Percentiles rank a stretch among this genome's conserved stretches.
Evolutionary conservation across 2,329 filamentous ascomycete genomes (phyloP).

Genomic region (Capronia epimyces): DNA sequence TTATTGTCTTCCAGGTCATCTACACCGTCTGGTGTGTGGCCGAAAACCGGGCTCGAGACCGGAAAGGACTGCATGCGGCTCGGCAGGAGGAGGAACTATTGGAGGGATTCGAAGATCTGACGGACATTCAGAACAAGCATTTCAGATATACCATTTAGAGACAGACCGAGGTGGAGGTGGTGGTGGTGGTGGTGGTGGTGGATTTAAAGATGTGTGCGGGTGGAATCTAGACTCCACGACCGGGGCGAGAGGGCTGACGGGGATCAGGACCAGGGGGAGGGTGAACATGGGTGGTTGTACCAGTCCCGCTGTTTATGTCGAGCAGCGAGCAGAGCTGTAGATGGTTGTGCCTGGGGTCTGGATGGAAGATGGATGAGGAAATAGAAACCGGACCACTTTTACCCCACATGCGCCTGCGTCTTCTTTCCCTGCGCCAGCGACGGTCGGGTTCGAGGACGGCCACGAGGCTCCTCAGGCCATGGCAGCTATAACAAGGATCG

Average conservation of each 20-base stretch:
- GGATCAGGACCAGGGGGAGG: too few species aligned
- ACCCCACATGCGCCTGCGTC: too few species aligned
- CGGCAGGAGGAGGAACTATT: constrained; percentile 17
- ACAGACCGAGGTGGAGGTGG: neutral
- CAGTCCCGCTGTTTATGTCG: too few species aligned
- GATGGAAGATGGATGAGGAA: too few species aligned
- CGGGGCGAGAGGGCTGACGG: neutral
- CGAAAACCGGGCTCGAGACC: constrained; percentile 19
- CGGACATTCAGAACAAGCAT: constrained; percentile 35
- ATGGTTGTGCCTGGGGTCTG: too few species aligned
- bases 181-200: neutral
- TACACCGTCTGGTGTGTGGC: constrained; percentile 25
- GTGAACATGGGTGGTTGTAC: too few species aligned
- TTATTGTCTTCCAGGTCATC: constrained; percentile 35
- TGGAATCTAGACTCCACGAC: neutral
- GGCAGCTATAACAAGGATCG: too few species aligned
- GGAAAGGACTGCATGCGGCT: constrained; percentile 7
- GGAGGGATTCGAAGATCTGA: constrained; percentile 37
- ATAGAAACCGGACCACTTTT: too few species aligned
- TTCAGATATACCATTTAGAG: constrained; percentile 35
- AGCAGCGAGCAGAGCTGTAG: too few species aligned
- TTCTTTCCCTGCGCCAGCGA: too few species aligned
- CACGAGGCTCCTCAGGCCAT: too few species aligned
- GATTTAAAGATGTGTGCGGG: neutral
- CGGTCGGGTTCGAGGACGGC: too few species aligned